These are phyloP conservation scores for Globomyces pollinis-pini DNA, from an alignment of 192 early-diverging fungal species.

Conservation along the genomic window DNA sequence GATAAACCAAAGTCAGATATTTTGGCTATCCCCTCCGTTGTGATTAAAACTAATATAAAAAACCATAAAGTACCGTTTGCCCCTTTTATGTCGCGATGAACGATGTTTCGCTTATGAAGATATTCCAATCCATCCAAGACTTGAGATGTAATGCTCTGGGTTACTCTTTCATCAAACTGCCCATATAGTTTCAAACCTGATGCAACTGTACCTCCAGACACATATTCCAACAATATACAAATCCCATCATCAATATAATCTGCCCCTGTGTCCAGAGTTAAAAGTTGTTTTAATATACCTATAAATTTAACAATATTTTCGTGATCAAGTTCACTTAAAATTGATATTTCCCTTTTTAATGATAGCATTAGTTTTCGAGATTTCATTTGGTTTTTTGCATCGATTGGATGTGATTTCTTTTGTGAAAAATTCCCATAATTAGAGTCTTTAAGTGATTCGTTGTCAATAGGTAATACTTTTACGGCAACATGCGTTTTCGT, in stretches of 20 bases:
- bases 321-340: not conserved
- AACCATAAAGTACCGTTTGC: conserved; percentile 62
- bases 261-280: too few species aligned
- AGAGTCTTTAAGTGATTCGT: not conserved
- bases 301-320: not conserved
- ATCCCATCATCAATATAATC: too few species aligned
- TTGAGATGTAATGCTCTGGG: conserved; percentile 65
- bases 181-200: conserved; percentile 77
- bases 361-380: too few species aligned
- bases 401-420: too few species aligned
- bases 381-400: too few species aligned
- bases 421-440: conserved; percentile 44
- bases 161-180: conserved; percentile 74
- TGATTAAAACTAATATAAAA: conserved; percentile 49
- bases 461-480: conserved; percentile 74
- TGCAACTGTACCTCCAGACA: conserved; percentile 92
- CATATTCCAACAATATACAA: conserved; percentile 97
- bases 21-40: conserved; percentile 86
- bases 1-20: conserved; percentile 99
- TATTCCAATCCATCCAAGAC: conserved; percentile 88
- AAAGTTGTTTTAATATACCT: conserved; percentile 7
- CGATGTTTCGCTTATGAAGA: conserved; percentile 85
- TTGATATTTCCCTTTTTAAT: not conserved
- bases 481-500: conserved; percentile 92
- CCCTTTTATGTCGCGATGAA: conserved; percentile 96